These are phyloP conservation scores for Crepidotus variabilis DNA, from an alignment of 768 basidiomycete genomes.

Conservation along the genomic window DNA sequence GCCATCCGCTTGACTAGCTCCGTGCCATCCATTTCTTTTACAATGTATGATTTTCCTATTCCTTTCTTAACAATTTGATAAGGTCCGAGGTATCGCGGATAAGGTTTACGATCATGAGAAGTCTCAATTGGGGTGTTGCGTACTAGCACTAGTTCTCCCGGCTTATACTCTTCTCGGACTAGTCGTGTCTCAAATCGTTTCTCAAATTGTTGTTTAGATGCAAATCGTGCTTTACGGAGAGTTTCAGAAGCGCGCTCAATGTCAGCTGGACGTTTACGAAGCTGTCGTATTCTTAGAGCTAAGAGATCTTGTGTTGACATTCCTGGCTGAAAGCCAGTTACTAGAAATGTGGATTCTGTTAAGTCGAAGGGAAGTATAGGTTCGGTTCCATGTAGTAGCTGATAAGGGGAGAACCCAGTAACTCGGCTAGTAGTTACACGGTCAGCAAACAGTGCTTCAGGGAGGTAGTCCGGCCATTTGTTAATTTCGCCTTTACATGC, in stretches of 20 bases:
- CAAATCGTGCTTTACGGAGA: background rate
- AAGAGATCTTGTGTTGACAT: constrained; percentile 3
- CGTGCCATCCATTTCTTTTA: background rate
- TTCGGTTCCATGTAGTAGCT: constrained; percentile 23
- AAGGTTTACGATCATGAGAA: background rate
- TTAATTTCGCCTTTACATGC: constrained; percentile 20
- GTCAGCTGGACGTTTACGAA: background rate
- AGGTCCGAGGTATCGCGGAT: background rate
- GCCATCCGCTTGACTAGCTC: background rate
- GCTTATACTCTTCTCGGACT: background rate
- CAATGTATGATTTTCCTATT: constrained; percentile 12
- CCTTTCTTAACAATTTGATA: background rate
- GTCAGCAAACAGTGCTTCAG: constrained; percentile 26
- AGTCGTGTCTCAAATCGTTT: background rate
- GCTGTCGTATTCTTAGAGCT: background rate
- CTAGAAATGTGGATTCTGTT: constrained; percentile 1
- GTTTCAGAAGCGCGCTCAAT: background rate
- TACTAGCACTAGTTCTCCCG: background rate
- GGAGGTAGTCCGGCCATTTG: constrained; percentile 25
- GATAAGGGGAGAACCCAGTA: constrained; percentile 30
- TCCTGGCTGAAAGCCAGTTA: background rate
- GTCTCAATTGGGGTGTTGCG: background rate
- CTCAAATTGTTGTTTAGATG: background rate
- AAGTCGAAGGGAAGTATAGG: constrained; percentile 16
- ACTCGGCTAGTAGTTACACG: constrained; percentile 20